Evolutionary conservation across 2,329 filamentous ascomycete genomes (phyloP).

Genomic region (Pyrenophora seminiperda): DNA sequence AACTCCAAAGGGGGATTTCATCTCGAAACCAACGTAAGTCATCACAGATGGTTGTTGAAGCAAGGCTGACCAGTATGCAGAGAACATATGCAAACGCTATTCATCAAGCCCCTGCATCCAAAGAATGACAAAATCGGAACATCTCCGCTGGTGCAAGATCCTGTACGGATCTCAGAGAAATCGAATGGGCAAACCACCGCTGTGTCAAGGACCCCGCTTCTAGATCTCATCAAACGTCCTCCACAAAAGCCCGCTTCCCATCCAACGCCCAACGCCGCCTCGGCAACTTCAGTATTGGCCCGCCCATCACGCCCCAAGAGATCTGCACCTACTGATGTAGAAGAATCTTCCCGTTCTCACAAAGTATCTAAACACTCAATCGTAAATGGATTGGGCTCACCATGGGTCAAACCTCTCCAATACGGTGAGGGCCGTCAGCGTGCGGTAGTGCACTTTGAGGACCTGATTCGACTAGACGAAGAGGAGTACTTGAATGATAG

Average conservation of each 20-base stretch:
- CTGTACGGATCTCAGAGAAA: not conserved
- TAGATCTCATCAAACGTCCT: not conserved
- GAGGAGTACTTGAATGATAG: constrained; percentile 92
- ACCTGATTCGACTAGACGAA: constrained; percentile 78
- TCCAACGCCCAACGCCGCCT: not conserved
- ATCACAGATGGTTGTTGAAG: not conserved
- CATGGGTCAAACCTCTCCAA: constrained; percentile 58
- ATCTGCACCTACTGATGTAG: constrained; percentile 6
- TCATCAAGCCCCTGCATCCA: constrained; percentile 13
- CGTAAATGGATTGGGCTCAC: constrained; percentile 31
- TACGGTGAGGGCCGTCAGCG: constrained; percentile 67
- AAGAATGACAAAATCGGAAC: constrained; percentile 20
- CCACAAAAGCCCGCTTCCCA: not conserved
- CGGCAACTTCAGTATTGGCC: not conserved
- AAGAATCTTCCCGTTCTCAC: not conserved
- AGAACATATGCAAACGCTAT: constrained; percentile 18
- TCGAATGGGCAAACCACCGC: not conserved
- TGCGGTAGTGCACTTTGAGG: constrained; percentile 70
- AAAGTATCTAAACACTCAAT: constrained; percentile 27
- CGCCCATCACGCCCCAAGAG: constrained; percentile 19
- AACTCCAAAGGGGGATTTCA: not conserved
- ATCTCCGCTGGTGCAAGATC: constrained; percentile 4
- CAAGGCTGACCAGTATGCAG: constrained; percentile 13
- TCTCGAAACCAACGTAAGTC: constrained; percentile 2
- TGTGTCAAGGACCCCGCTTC: not conserved